phyloP scores from a whole-genome alignment of 1,284 basidiomycete species.

The Crocinoboletus sp. region DNA sequence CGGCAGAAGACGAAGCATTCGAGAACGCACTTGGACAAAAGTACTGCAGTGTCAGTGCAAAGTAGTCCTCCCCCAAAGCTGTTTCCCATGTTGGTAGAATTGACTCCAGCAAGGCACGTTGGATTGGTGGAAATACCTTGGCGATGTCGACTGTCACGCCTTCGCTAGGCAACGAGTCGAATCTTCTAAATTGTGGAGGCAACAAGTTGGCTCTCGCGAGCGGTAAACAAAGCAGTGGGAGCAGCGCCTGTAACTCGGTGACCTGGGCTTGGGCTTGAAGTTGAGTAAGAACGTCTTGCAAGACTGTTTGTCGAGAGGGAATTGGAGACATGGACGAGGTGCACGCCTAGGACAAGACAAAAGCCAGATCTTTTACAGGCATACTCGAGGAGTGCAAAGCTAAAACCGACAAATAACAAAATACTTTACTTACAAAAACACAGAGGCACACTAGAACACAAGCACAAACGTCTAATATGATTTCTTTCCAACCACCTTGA shows the following conservation, averaged over 20 bases:
- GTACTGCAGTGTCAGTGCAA: slow-evolving; percentile 53
- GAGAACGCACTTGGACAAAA: slow-evolving; percentile 64
- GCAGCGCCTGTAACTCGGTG: slow-evolving; percentile 45
- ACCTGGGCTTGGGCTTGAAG: slow-evolving; percentile 54
- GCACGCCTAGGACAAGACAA: background rate
- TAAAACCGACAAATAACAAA: too few species aligned
- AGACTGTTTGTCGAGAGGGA: slow-evolving; percentile 5
- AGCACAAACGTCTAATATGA: slow-evolving; percentile 6
- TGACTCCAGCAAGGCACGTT: slow-evolving; percentile 58
- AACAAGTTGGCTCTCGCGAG: slow-evolving; percentile 54
- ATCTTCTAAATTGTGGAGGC: slow-evolving; percentile 45
- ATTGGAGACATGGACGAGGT: slow-evolving; percentile 11
- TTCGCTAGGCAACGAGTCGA: slow-evolving; percentile 27
- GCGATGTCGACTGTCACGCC: slow-evolving; percentile 23
- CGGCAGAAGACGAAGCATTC: slow-evolving; percentile 44
- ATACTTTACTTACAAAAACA: too few species aligned
- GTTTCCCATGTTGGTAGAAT: slow-evolving; percentile 68
- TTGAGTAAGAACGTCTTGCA: slow-evolving; percentile 43
- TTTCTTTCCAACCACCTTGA: slow-evolving; percentile 36
- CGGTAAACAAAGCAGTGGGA: slow-evolving; percentile 52
- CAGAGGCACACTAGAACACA: too few species aligned
- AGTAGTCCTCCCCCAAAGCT: slow-evolving; percentile 43
- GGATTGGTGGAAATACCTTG: slow-evolving; percentile 55
- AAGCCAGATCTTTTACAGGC: too few species aligned
- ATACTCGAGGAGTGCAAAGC: too few species aligned